phyloP scores from a whole-genome alignment of 768 basidiomycete species.

The Albatrellus ellisii region DNA sequence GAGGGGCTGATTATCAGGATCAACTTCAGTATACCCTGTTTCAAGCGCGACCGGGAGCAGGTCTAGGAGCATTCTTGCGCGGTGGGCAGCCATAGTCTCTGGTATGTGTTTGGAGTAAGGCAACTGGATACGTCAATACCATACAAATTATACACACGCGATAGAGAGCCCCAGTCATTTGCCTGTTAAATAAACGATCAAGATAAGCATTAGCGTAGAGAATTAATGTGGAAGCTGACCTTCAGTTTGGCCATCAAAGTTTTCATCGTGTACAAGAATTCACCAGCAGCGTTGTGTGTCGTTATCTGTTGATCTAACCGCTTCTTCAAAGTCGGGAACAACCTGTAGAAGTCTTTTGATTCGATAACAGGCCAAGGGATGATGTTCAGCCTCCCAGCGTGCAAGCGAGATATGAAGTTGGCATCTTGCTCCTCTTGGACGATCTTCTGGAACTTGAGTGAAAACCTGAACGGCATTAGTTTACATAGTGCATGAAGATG shows the following conservation, averaged over 20 bases:
- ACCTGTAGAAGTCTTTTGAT: slow-evolving; percentile 42
- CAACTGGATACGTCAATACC: neutral
- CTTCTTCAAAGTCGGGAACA: slow-evolving; percentile 36
- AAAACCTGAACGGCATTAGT: slow-evolving; percentile 27
- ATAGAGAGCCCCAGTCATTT: slow-evolving; percentile 53
- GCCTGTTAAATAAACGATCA: slow-evolving; percentile 23
- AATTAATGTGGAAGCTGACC: slow-evolving; percentile 19
- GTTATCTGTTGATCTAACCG: slow-evolving; percentile 33
- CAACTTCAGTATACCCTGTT: slow-evolving; percentile 32
- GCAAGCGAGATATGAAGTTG: slow-evolving; percentile 50
- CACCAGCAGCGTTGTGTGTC: slow-evolving; percentile 37
- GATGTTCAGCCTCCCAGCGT: slow-evolving; percentile 39
- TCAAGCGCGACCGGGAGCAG: slow-evolving; percentile 35
- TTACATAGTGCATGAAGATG: neutral
- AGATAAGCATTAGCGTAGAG: neutral
- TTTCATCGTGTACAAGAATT: slow-evolving; percentile 45
- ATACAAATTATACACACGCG: slow-evolving; percentile 29
- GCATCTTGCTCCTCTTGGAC: slow-evolving; percentile 45
- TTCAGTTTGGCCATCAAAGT: slow-evolving; percentile 58
- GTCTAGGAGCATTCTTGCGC: slow-evolving; percentile 22
- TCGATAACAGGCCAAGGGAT: slow-evolving; percentile 61
- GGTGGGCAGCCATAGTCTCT: slow-evolving; percentile 38
- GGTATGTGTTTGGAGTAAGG: neutral
- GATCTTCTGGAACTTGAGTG: slow-evolving; percentile 45
- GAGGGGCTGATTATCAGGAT: slow-evolving; percentile 33